Evolutionary conservation across 2,329 filamentous ascomycete genomes (phyloP), one percentile per base, ranked within the genome.

Genomic region (Colletotrichum ledebouriae): DNA sequence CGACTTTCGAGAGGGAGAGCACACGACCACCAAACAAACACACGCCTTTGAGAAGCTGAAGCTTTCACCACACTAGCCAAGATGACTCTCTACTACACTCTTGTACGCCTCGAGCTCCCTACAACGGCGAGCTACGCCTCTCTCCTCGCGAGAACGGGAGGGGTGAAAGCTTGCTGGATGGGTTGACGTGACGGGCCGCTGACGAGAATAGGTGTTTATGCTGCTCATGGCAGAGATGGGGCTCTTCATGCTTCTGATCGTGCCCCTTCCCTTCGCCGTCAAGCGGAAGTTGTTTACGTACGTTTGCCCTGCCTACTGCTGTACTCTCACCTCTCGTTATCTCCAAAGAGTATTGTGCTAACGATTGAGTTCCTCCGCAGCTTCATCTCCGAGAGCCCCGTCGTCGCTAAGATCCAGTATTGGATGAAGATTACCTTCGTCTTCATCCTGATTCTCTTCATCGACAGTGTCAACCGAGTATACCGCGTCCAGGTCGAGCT

Each of bases 351-450:
- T 66, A 50, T 55, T 13, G 22, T 15, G 37, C 64, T 58, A 59
- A 70, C 56, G 34, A 49, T 47, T 58, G 42, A 7, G 55, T 55
- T 6, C 6, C 20, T 46, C 4, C 13, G 39, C 67, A 94, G 92
- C 75, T 99, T 99, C 88, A 94, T 99, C 77, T 98, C 94, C 60
- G 93, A 95, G 78, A 97, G 91, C 78, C 92, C 86, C 0, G 70
- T 90, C 59, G 87, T 99, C 67, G 96, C 94, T 46, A 98, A 98
- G 80, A 80, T 98, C 72, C 95, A 98, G 85, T 98, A 99, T 85
- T 95, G 94, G 76, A 87, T 99, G 84, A 98, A 98, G 88, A 99
- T 99, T 66, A 97, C 94, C 2, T 99, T 99, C 79, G 95, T 99
- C 78, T 99, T 99, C 84, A 98, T 99, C 76, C 86, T 98, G 67